Base-by-base conservation (phyloP, 2,329 filamentous ascomycete genomes). In the Phialocephala subalpina region DNA sequence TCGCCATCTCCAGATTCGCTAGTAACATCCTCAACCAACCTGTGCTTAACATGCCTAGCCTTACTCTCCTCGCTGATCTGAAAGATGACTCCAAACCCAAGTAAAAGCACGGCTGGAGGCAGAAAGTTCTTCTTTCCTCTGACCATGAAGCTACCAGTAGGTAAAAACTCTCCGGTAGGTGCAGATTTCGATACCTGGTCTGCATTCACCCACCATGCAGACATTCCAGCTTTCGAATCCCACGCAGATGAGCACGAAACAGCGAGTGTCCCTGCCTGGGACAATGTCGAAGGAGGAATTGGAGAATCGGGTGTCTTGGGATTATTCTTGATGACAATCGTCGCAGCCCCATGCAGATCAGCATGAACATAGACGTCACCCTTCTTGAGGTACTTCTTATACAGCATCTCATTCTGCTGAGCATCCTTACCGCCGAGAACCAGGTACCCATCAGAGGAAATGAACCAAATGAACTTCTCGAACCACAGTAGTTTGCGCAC, bases 141-240 rank as follows among this genome's bases (percentile, higher is more conserved):
- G 57, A 97, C 84, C 78, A 90, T 87, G 77, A 99, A 97, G 69
- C 87, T 87, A 20, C 95, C 96, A 0, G 87, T 83, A 0, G 89
- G 86, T 7, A 99, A 80, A 72, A 92, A 95, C 71, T 97, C 94
- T 27, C 95, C 95, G 0, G 87, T 88, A 0, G 89, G 84, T 0
- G 91, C 90, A 38, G 89, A 92, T 80, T 98, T 98, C 11, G 92
- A 93, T 0, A 99, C 93, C 77, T 98, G 94, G 62, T 95, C 90
- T 1, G 92, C 91, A 68, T 90, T 89, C 0, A 97, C 95, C 96
- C 96, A 99, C 91, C 93, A 99, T 9, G 95, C 94, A 20, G 92
- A 91, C 92, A 98, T 97, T 18, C 93, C 88, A 9, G 95, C 95
- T 78, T 99, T 99, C 1, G 92, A 95, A 67, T 98, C 96, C 96